These are phyloP conservation scores for Phytophthora cactorum DNA, from an alignment of 352 stramenopile genomes.

Conservation along the genomic window DNA sequence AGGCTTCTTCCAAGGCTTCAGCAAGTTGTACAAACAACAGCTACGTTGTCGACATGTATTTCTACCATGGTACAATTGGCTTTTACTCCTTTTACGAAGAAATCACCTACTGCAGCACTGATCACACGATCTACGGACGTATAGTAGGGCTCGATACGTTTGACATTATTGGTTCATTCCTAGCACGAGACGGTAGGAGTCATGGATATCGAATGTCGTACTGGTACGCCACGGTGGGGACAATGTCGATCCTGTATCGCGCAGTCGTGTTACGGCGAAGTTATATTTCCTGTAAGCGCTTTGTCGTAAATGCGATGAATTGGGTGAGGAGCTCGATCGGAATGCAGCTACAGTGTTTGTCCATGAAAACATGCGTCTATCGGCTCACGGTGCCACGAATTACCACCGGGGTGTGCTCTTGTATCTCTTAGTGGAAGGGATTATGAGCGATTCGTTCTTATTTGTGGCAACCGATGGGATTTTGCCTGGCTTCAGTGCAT, in stretches of 20 bases:
- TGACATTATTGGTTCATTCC: slow-evolving; percentile 20
- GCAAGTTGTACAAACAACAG: slow-evolving; percentile 9
- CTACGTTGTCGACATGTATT: slow-evolving; percentile 14
- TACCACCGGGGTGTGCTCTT: slow-evolving; percentile 21
- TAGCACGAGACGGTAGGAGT: slow-evolving; percentile 7
- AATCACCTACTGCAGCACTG: slow-evolving; percentile 16
- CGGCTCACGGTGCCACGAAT: slow-evolving; percentile 21
- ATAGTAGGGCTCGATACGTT: slow-evolving; percentile 16
- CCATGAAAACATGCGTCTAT: slow-evolving; percentile 19
- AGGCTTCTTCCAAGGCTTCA: slow-evolving; percentile 6
- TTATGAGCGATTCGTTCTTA: slow-evolving; percentile 38
- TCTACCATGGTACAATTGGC: slow-evolving; percentile 22
- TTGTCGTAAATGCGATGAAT: slow-evolving; percentile 10
- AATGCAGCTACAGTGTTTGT: slow-evolving; percentile 18
- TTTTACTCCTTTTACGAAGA: slow-evolving; percentile 31
- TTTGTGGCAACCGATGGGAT: slow-evolving; percentile 29
- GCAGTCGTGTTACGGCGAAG: slow-evolving; percentile 16
- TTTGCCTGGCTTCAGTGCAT: slow-evolving; percentile 32
- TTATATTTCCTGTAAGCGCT: slow-evolving; percentile 17
- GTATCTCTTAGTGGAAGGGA: slow-evolving; percentile 28
- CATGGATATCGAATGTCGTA: slow-evolving; percentile 16
- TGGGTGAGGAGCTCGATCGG: slow-evolving; percentile 7
- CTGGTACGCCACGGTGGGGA: slow-evolving; percentile 12
- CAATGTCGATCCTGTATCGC: slow-evolving; percentile 19
- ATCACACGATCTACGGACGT: slow-evolving; percentile 16